phyloP scores from a whole-genome alignment of 345 rosid genomes.

The Syzygium oleosum region DNA sequence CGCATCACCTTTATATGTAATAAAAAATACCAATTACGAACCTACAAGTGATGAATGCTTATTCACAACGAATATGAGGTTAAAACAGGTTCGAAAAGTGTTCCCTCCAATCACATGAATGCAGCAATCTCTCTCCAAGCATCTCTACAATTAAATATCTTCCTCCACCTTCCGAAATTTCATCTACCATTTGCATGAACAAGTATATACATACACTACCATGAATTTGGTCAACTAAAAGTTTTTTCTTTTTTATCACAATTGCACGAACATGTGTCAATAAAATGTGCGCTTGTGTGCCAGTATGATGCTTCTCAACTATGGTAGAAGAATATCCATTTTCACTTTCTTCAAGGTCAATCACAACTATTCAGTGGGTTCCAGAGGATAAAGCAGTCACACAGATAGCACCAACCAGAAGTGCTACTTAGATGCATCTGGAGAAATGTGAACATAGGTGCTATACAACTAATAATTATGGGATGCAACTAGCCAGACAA shows the following conservation, averaged over 20 bases:
- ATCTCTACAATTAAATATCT: neutral
- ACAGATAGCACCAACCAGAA: neutral
- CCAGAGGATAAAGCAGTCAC: neutral
- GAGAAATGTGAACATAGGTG: neutral
- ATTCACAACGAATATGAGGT: neutral
- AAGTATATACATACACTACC: neutral
- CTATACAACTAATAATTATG: neutral
- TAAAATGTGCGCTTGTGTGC: neutral
- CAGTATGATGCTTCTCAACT: neutral
- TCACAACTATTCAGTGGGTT: neutral
- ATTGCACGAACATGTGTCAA: neutral
- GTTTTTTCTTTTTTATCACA: neutral
- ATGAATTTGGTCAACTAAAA: neutral
- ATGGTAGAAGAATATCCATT: neutral
- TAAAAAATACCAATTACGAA: neutral
- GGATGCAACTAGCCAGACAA: neutral
- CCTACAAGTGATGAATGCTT: neutral
- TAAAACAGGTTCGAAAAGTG: neutral
- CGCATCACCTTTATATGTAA: conserved; percentile 56
- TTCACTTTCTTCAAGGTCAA: neutral
- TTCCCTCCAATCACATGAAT: neutral
- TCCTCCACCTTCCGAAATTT: neutral
- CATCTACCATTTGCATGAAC: neutral
- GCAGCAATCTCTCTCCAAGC: neutral
- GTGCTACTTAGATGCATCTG: neutral